Evolutionary conservation across 1,139 yeast genomes (phyloP), one percentile per base, ranked within the genome.

Genomic region (Saccharomyces hybrid): DNA sequence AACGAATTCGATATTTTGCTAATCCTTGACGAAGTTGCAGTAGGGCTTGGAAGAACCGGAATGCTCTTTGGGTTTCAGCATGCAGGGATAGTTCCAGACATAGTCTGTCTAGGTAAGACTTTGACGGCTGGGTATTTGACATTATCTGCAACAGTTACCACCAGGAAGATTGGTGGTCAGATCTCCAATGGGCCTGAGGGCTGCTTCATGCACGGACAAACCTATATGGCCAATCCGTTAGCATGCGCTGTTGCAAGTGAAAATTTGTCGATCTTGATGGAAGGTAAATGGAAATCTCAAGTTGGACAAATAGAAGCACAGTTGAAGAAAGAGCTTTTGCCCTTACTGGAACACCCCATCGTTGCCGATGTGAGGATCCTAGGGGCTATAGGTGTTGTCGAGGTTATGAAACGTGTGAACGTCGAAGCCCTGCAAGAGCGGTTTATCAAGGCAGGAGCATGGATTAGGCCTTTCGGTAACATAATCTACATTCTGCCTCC

Each of bases 221-320:
- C 76, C 0, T 72, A 67, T 57, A 66, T 70, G 66, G 74, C 71
- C 1, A 69, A 73, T 47, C 74, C 76, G 8, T 61, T 72, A 50
- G 71, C 72, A 2, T 72, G 75, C 58, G 64, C 67, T 8, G 69
- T 71, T 7, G 71, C 72, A 4, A 57, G 63, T 52, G 68, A 67
- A 7, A 69, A 70, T 7, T 54, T 72, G 42, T 68, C 70, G 42
- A 69, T 64, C 55, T 47, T 68, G 50, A 44, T 62, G 55, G 52
- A 66, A 58, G 55, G 69, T 55, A 47, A 62, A 50, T 58, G 71
- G 69, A 34, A 61, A 24, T 24, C 14, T 3, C 61, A 62, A 46
- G 70, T 66, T 8, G 50, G 55, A 1, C 29, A 47, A 7, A 61
- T 68, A 31, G 69, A 70, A 12, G 50, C 55, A 3, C 55, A 62